Percentiles rank a stretch among this genome's conserved stretches.
Conservation (phyloP, 352 stramenopile species). For the Phytopythium chamaehyphon region DNA sequence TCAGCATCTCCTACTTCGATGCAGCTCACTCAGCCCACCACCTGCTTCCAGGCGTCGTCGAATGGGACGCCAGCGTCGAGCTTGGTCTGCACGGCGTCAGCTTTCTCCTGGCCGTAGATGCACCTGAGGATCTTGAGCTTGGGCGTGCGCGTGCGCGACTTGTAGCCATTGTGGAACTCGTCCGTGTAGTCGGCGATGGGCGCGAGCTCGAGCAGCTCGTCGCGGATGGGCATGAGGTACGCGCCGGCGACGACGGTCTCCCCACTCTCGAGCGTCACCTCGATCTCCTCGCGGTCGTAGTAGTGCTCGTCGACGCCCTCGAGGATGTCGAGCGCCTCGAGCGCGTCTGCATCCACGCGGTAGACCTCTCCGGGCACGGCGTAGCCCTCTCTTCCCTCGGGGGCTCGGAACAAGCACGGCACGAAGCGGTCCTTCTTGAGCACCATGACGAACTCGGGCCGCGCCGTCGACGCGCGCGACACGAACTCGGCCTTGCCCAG, state of each 20-base stretch:
- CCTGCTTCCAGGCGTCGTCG: slow-evolving; percentile 35
- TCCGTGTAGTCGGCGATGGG: slow-evolving; percentile 53
- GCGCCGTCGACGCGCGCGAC: slow-evolving; percentile 33
- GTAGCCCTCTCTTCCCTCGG: slow-evolving; percentile 24
- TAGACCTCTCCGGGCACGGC: slow-evolving; percentile 58
- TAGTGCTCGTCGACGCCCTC: slow-evolving; percentile 67
- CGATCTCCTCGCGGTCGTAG: slow-evolving; percentile 62
- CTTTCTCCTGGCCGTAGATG: slow-evolving; percentile 42
- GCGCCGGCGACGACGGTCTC: slow-evolving; percentile 36
- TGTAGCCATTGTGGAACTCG: slow-evolving; percentile 41
- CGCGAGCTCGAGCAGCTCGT: slow-evolving; percentile 43
- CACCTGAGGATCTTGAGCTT: slow-evolving; percentile 53
- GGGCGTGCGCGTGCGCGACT: slow-evolving; percentile 32
- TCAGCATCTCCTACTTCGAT: neutral
- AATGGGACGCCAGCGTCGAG: slow-evolving; percentile 42
- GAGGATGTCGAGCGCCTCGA: slow-evolving; percentile 65
- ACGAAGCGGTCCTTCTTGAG: slow-evolving; percentile 55
- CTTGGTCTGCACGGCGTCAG: slow-evolving; percentile 29
- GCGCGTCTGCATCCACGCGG: slow-evolving; percentile 43
- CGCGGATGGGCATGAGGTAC: slow-evolving; percentile 56
- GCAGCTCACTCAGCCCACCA: slow-evolving; percentile 11
- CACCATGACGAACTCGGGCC: slow-evolving; percentile 46
- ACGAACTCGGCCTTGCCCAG: slow-evolving; percentile 49
- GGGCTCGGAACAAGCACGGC: slow-evolving; percentile 48
- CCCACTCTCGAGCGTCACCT: slow-evolving; percentile 45